These are phyloP conservation scores for Pseudonitzschia delicatissima DNA, from an alignment of 108 stramenopile species.

Conservation along the genomic window DNA sequence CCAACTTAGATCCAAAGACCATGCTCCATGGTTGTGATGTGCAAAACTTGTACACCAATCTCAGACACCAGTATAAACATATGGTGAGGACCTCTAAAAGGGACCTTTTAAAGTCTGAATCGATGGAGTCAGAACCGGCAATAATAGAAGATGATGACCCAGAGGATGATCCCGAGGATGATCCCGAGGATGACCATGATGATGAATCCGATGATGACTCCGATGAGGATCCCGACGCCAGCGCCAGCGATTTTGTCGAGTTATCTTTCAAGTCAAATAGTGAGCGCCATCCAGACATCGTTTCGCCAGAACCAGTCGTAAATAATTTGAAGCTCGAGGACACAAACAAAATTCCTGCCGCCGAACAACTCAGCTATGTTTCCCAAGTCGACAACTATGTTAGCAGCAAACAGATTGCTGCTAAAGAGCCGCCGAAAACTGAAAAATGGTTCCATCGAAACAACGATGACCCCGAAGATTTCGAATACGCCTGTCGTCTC, in stretches of 20 bases:
- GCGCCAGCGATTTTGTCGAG: background rate
- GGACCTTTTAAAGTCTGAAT: no score
- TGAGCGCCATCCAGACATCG: no score
- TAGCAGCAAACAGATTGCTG: background rate
- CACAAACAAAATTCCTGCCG: background rate
- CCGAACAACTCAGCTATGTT: background rate
- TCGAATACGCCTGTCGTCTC: conserved; percentile 18
- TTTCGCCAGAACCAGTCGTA: background rate
- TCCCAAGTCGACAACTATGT: background rate
- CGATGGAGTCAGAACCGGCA: no score
- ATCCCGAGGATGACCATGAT: background rate
- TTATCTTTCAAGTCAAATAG: no score
- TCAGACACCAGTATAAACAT: conserved; percentile 25
- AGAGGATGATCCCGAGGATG: background rate
- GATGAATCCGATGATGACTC: background rate
- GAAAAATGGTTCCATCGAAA: conserved; percentile 29
- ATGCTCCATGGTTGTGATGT: conserved; percentile 31
- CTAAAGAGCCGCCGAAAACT: background rate
- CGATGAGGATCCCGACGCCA: background rate
- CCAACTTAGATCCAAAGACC: conserved; percentile 12
- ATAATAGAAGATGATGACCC: background rate
- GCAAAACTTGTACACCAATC: conserved; percentile 20
- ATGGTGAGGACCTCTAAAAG: no score
- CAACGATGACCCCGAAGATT: conserved; percentile 30
- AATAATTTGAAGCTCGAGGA: background rate